Percentiles rank a stretch among this genome's conserved stretches.
phyloP scores from a whole-genome alignment of 352 stramenopile genomes.

The Pythium myriotylum region DNA sequence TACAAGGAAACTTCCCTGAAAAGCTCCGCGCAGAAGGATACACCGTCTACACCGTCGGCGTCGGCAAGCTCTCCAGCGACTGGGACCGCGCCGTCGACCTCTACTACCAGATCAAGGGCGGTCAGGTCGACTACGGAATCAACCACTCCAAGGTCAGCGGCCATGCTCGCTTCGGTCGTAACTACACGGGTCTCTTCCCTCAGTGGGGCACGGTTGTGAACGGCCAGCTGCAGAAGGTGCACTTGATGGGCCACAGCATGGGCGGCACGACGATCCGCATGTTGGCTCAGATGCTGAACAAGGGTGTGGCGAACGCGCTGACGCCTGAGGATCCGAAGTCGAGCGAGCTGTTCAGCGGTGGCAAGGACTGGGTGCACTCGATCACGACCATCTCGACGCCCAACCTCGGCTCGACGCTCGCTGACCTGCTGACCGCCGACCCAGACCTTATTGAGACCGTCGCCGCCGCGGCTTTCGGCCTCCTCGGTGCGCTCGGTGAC shows the following conservation, averaged over 20 bases:
- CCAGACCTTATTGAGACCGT: conserved; percentile 6
- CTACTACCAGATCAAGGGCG: conserved; percentile 56
- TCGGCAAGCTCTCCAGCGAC: conserved; percentile 62
- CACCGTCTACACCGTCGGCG: conserved; percentile 48
- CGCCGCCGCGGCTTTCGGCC: neutral
- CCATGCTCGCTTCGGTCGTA: conserved; percentile 31
- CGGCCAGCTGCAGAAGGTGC: conserved; percentile 29
- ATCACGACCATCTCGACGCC: conserved; percentile 19
- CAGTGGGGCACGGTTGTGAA: conserved; percentile 28
- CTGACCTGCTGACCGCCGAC: neutral
- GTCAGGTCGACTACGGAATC: conserved; percentile 15
- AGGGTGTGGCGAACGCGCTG: conserved; percentile 8
- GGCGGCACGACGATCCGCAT: conserved; percentile 20
- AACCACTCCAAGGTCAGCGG: conserved; percentile 41
- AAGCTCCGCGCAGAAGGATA: conserved; percentile 46
- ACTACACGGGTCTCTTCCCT: conserved; percentile 27
- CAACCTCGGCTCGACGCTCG: conserved; percentile 11
- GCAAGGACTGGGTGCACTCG: conserved; percentile 27
- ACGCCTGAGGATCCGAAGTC: conserved; percentile 11
- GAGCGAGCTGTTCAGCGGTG: conserved; percentile 12
- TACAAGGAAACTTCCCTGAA: conserved; percentile 46
- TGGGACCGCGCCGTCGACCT: conserved; percentile 68
- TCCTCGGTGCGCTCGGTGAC: conserved; percentile 1
- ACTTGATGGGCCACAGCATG: conserved; percentile 31
- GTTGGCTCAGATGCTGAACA: conserved; percentile 21